phyloP scores from a whole-genome alignment of 2,329 filamentous ascomycete species.

The Colletotrichum neosansevieriae region DNA sequence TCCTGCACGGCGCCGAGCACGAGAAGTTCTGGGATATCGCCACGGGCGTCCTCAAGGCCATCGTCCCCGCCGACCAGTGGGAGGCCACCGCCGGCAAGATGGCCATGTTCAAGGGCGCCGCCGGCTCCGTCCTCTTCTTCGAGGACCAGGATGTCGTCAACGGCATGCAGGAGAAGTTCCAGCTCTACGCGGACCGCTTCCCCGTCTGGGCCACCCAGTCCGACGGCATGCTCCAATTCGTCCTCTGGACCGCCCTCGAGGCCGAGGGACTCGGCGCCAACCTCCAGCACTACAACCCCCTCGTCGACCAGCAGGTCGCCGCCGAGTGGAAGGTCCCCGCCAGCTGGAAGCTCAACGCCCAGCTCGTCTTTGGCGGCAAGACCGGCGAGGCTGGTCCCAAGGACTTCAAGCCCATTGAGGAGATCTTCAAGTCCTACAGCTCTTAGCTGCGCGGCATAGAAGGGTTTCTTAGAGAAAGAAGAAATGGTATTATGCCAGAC shows the following conservation, averaged over 20 bases:
- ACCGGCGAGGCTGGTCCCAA: conserved; percentile 71
- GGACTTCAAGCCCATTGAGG: conserved; percentile 72
- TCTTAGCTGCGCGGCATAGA: conserved; percentile 50
- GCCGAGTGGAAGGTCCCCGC: conserved; percentile 76
- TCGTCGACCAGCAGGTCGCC: conserved; percentile 80
- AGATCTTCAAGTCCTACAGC: conserved; percentile 75
- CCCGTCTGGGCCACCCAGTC: conserved; percentile 81
- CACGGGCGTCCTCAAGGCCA: conserved; percentile 71
- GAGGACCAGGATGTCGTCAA: conserved; percentile 79
- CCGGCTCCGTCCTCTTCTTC: conserved; percentile 91
- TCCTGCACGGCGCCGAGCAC: conserved; percentile 86
- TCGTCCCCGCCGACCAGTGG: conserved; percentile 76
- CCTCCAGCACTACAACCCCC: conserved; percentile 93
- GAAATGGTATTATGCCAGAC: conserved; percentile 7
- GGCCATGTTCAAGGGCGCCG: conserved; percentile 74
- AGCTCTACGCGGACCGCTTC: conserved; percentile 84
- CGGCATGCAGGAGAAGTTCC: conserved; percentile 74
- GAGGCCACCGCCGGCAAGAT: conserved; percentile 60
- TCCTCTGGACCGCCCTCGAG: conserved; percentile 85
- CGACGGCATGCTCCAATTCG: conserved; percentile 84
- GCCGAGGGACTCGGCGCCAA: conserved; percentile 87
- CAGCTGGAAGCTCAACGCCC: conserved; percentile 82
- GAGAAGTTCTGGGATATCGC: conserved; percentile 87
- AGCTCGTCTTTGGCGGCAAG: conserved; percentile 84
- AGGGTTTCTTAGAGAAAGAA: too few relatives aligned